These are phyloP conservation scores for Sutorius australiensis DNA, from an alignment of 768 basidiomycete species.

Conservation along the genomic window DNA sequence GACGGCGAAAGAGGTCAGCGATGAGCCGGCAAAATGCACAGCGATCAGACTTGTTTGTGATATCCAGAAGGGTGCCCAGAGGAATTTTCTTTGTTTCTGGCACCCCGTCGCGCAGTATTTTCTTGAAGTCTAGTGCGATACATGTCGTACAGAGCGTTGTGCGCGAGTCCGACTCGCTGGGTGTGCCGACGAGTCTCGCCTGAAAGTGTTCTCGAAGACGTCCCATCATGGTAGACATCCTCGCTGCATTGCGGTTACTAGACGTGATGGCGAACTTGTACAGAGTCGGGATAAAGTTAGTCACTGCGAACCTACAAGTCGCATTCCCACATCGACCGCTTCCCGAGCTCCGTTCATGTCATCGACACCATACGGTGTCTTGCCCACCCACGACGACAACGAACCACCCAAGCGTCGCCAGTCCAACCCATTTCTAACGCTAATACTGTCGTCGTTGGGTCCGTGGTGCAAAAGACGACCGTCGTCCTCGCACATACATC, in stretches of 20 bases:
- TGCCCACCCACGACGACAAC: conserved; percentile 14
- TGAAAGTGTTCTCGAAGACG: conserved; percentile 4
- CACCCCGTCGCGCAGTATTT: conserved; percentile 15
- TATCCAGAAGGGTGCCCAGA: conserved; percentile 9
- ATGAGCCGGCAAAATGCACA: conserved; percentile 19
- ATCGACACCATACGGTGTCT: conserved; percentile 5
- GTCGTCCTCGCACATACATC: not conserved
- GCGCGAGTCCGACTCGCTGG: not conserved
- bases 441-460: not conserved
- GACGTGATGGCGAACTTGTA: too few species aligned
- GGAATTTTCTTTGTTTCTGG: not conserved
- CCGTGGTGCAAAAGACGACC: conserved; percentile 9
- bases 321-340: not conserved
- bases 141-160: conserved; percentile 12
- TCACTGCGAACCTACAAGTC: not conserved
- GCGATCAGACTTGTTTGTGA: not conserved
- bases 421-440: not conserved
- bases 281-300: too few species aligned
- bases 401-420: not conserved
- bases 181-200: not conserved
- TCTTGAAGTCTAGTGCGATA: conserved; percentile 4
- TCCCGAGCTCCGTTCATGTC: conserved; percentile 2
- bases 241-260: too few species aligned
- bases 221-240: conserved; percentile 2
- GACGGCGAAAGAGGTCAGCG: conserved; percentile 3